A percentile compares a stretch with the other conserved stretches of the same genome.
Conservation (phyloP, 2,329 filamentous ascomycete species). For the Fusarium equiseti region DNA sequence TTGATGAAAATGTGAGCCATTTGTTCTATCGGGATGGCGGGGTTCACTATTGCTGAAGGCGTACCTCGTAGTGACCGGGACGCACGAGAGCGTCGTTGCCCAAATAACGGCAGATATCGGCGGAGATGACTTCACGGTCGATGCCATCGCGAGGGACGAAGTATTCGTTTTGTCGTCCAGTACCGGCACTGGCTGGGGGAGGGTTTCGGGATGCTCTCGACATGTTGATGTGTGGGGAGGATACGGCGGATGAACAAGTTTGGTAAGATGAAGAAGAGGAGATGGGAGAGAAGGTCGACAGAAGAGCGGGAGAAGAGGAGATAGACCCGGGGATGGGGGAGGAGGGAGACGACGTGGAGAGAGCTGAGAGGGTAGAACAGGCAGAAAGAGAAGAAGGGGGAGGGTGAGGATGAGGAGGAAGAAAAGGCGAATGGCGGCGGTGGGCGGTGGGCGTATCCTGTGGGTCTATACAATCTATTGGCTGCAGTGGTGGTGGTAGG, state of each 20-base stretch:
- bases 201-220: conserved; percentile 57
- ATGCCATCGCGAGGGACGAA: conserved; percentile 85
- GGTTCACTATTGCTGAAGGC: conserved; percentile 10
- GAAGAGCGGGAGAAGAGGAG: conserved; percentile 39
- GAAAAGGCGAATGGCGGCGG: conserved; percentile 49
- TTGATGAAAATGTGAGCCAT: conserved; percentile 41
- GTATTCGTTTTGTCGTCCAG: conserved; percentile 77
- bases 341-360: conserved; percentile 41
- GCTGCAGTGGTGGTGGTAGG: conserved; percentile 29
- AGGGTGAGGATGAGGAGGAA: conserved; percentile 48
- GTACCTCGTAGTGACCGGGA: conserved; percentile 79
- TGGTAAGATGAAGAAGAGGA: conserved; percentile 42
- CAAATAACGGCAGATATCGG: conserved; percentile 86
- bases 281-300: conserved; percentile 29
- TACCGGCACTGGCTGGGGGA: conserved; percentile 52
- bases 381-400: conserved; percentile 43
- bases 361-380: conserved; percentile 36
- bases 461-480: conserved; percentile 40
- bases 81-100: conserved; percentile 85
- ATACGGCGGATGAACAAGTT: conserved; percentile 32
- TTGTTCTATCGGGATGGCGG: conserved; percentile 26
- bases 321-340: conserved; percentile 35
- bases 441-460: conserved; percentile 40
- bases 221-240: conserved; percentile 50
- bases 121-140: conserved; percentile 85